These are phyloP conservation scores for Nadsonia starkeyi-henricii DNA, from an alignment of 1,139 yeast species.

Conservation along the genomic window DNA sequence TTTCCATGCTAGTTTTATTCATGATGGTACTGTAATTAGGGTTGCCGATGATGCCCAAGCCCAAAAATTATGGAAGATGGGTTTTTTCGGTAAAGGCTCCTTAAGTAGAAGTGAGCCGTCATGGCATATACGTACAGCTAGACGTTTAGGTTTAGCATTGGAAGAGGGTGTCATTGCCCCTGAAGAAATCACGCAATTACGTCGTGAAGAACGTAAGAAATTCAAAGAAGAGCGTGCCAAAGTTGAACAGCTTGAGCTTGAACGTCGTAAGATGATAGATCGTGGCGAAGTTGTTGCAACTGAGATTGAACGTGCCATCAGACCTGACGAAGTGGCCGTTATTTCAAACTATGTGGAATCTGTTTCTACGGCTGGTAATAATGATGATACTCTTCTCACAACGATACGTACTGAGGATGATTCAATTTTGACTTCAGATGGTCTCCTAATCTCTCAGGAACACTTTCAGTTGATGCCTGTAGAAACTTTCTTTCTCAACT, in stretches of 20 bases:
- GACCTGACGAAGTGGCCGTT: constrained; percentile 7
- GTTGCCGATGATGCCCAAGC: constrained; percentile 34
- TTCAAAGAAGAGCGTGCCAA: constrained; percentile 47
- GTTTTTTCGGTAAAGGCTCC: constrained; percentile 90
- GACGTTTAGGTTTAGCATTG: constrained; percentile 33
- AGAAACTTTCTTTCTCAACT: constrained; percentile 57
- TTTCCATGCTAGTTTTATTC: constrained; percentile 9
- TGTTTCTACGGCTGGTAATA: background rate
- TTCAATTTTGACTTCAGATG: constrained; percentile 24
- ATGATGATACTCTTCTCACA: constrained; percentile 5
- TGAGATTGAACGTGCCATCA: constrained; percentile 6
- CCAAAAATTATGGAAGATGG: constrained; percentile 58
- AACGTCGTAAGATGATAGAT: constrained; percentile 15
- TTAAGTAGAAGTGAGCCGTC: constrained; percentile 87
- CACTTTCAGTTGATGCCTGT: constrained; percentile 57
- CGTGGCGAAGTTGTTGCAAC: constrained; percentile 14
- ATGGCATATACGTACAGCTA: constrained; percentile 56
- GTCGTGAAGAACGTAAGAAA: constrained; percentile 59
- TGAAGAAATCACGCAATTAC: constrained; percentile 62
- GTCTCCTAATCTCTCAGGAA: constrained; percentile 39
- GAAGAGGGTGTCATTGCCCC: constrained; percentile 29
- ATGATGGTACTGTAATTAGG: constrained; percentile 26
- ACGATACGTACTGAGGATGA: constrained; percentile 13
- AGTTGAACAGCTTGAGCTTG: constrained; percentile 22
- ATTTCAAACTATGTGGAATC: constrained; percentile 8